A percentile compares a stretch with the other conserved stretches of the same genome.
Conservation (phyloP, 176 grass and related monocot species). For the Avena sativa region DNA sequence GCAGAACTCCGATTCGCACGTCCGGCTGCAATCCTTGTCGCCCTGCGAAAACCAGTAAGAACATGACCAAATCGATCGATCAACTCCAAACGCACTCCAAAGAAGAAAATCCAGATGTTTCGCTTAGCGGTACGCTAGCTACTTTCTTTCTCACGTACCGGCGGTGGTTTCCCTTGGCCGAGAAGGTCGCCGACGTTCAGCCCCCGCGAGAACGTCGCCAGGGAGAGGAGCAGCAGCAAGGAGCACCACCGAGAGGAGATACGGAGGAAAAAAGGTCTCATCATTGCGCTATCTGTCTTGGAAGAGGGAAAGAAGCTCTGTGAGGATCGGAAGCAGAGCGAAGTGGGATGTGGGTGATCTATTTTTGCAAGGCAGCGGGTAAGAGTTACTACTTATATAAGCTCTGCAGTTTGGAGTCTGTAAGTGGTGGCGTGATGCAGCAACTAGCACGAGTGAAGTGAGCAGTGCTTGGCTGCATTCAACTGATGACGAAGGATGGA, state of each 20-base stretch:
- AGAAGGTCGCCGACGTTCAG: constrained; percentile 51
- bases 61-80: constrained; percentile 1
- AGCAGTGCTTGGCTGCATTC: not conserved
- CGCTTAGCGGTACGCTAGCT: not conserved
- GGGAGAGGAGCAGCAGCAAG: constrained; percentile 43
- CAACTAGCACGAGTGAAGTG: not conserved
- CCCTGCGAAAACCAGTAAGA: constrained; percentile 47
- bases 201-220: constrained; percentile 35
- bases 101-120: not conserved
- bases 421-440: constrained; percentile 4
- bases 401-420: not conserved
- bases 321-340: not conserved
- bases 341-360: constrained; percentile 15
- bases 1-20: constrained; percentile 74
- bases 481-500: not conserved
- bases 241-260: constrained; percentile 39
- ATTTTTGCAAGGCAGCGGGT: not conserved
- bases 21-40: constrained; percentile 69
- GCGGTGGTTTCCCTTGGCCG: constrained; percentile 31
- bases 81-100: not conserved
- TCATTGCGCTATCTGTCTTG: constrained; percentile 40
- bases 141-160: constrained; percentile 38
- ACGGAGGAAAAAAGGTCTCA: constrained; percentile 28
- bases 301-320: constrained; percentile 30
- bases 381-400: constrained; percentile 37